Evolutionary conservation across 257 asterid genomes (phyloP), one percentile per base, ranked within the genome.

Genomic region (Coffea eugenioides): DNA sequence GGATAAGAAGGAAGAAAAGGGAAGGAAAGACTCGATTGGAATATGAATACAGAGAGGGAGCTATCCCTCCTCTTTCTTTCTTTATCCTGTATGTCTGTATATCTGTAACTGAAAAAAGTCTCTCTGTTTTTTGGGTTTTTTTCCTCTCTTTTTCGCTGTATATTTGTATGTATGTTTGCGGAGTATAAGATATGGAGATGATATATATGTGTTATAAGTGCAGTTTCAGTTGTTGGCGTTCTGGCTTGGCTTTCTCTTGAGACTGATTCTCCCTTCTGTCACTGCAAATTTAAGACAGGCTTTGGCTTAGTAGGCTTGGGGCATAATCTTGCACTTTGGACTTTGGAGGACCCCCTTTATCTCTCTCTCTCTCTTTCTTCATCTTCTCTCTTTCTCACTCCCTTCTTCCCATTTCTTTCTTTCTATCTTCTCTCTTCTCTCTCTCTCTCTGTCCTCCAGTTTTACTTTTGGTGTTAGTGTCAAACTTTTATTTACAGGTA

Each of bases 201-300:
- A 72, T 77, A 81, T 83, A 76, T 85, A 27, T 52, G 75, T 65
- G 71, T 52, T 14, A 23, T 27, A 86, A 78, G 81, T 80, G 82
- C 77, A 82, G 87, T 80, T 85, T 88, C 82, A 66, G 88, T 82
- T 83, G 79, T 90, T 82, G 84, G 88, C 64, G 79, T 83, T 82
- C 83, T 87, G 80, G 81, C 84, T 78, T 80, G 82, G 84, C 79
- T 72, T 80, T 79, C 88, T 85, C 77, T 74, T 43, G 41, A 75
- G 78, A 76, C 73, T n/a, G 75, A 49, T 52, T 69, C 80, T 78
- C 39, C 66, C 4, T 54, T 77, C 34, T 77, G 41, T 84, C 90
- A 88, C 92, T 89, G 90, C 86, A 89, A 86, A 91, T 90, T 59
- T 89, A 90, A 89, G 88, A 90, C 90, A 87, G 88, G 86, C 89